Base-by-base conservation (phyloP, 768 basidiomycete genomes). In the Austroboletus eburneus region DNA sequence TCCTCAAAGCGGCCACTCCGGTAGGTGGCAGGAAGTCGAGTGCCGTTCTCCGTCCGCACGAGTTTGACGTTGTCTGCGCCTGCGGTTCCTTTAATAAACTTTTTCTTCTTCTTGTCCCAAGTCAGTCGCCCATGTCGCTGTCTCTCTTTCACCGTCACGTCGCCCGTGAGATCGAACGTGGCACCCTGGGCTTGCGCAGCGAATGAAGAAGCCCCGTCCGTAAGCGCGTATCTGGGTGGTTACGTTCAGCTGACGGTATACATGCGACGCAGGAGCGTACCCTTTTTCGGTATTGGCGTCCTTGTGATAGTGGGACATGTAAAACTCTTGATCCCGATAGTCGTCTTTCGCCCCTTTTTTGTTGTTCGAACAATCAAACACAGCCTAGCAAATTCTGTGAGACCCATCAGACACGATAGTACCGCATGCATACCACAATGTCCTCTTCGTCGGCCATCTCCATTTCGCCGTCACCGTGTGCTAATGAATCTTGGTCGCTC, bases 101-200 rank as follows among this genome's bases (percentile, higher is more conserved):
- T 91, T 65, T 96, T 96, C 70, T 90, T 94, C 71, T 93, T 94
- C 60, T 90, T 89, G 68, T 97, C 93, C 96, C 96, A 99, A 23
- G 75, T 84, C 59, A 90, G 62, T 52, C 74, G 76, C 41, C 22
- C 54, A 44, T 83, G 85, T 32, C 78, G 77, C 46, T 76, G 81
- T 42, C 79, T 77, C 27, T 79, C 75, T 18, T 76, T 71, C 9
- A 76, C 73, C 10, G 75, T 65, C 8, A 77, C 83, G 56, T 97
- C 91, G 13, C 81, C 83, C 2, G 80, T 72, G 22, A 98, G 76
- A 64, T 96, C 93, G 51, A 97, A 91, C 0, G 87, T 77, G 8
- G 82, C 83, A 23, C 77, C 77, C 18, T 77, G 77, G 5, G 91
- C 91, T 72, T 95, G 92, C 56, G 84, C 83, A 23, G 79, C 80